These are phyloP conservation scores for Thelonectria rubi DNA, from an alignment of 2,329 filamentous ascomycete genomes.

Conservation along the genomic window DNA sequence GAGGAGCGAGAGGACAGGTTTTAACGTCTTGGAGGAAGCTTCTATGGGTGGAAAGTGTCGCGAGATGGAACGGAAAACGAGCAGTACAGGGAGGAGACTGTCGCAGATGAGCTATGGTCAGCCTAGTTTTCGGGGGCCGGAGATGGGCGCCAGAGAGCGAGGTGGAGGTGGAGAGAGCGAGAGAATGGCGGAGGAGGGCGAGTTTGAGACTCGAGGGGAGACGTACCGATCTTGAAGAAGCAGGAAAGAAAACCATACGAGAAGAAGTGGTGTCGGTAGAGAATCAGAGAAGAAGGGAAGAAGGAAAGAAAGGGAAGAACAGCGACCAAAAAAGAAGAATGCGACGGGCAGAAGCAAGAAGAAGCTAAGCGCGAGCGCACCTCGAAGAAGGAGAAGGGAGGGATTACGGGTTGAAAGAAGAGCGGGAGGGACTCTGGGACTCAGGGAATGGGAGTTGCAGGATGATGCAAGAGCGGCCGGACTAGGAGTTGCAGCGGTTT, in stretches of 20 bases:
- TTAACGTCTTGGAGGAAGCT: conserved; percentile 18
- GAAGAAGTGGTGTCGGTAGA: no score
- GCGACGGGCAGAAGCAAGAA: conserved; percentile 15
- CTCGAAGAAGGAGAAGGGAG: conserved; percentile 13
- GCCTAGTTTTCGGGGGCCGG: conserved; percentile 25
- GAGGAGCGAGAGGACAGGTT: conserved; percentile 22
- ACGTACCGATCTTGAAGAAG: conserved; percentile 11
- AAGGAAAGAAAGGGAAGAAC: conserved; percentile 3
- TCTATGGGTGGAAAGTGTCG: conserved; percentile 22
- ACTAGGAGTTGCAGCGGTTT: no score
- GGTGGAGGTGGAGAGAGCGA: conserved; percentile 31
- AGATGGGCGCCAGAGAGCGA: conserved; percentile 28
- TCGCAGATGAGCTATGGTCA: conserved; percentile 30
- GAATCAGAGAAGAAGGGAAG: conserved; percentile 9
- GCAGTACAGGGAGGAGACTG: conserved; percentile 30
- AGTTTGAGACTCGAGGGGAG: conserved; percentile 21
- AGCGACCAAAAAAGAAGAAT: conserved; percentile 3
- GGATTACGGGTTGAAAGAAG: conserved; percentile 12
- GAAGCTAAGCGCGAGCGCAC: conserved; percentile 19
- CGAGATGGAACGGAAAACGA: conserved; percentile 26
- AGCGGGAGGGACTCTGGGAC: no score
- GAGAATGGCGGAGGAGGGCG: conserved; percentile 33
- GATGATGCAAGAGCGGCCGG: conserved; percentile 25
- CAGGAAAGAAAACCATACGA: not conserved
- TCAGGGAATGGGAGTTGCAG: not conserved